phyloP scores from a whole-genome alignment of 192 early-diverging fungal genomes.

The Lobulomyces angularis region DNA sequence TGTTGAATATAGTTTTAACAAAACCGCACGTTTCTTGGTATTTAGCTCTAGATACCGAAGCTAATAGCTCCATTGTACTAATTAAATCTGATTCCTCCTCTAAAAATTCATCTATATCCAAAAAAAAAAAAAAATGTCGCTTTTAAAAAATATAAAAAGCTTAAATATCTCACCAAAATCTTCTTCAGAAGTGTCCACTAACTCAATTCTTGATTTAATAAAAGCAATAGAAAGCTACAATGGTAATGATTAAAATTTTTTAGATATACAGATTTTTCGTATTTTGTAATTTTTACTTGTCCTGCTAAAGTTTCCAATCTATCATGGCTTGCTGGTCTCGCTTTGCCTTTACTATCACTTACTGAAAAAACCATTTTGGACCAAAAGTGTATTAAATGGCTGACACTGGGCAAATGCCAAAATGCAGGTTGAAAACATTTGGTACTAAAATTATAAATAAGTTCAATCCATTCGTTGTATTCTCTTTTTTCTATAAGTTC shows the following conservation, averaged over 20 bases:
- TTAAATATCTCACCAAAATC: constrained; percentile 22
- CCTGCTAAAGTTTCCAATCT: constrained; percentile 6
- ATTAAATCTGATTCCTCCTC: constrained; percentile 57
- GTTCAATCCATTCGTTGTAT: constrained; percentile 54
- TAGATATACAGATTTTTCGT: constrained; percentile 10
- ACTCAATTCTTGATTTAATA: constrained; percentile 35
- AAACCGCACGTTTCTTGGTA: constrained; percentile 46
- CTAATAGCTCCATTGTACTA: constrained; percentile 54
- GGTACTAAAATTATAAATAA: constrained; percentile 50
- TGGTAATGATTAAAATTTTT: constrained; percentile 11
- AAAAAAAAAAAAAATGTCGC: neutral
- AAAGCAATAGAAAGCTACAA: constrained; percentile 33
- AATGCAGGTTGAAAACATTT: constrained; percentile 47
- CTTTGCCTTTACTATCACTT: constrained; percentile 7
- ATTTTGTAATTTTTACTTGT: constrained; percentile 11
- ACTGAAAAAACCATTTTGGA: constrained; percentile 54
- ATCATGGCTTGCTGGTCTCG: constrained; percentile 9
- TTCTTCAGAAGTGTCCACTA: constrained; percentile 33
- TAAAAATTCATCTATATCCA: constrained; percentile 34
- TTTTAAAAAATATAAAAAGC: neutral
- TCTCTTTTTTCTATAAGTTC: constrained; percentile 65
- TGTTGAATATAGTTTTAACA: constrained; percentile 41
- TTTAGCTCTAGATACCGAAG: constrained; percentile 51
- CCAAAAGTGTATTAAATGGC: constrained; percentile 76
- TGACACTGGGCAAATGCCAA: too few relatives aligned